Evolutionary conservation across 805 yeast genomes (phyloP).

Genomic region (Pichia gijzeniarum): DNA sequence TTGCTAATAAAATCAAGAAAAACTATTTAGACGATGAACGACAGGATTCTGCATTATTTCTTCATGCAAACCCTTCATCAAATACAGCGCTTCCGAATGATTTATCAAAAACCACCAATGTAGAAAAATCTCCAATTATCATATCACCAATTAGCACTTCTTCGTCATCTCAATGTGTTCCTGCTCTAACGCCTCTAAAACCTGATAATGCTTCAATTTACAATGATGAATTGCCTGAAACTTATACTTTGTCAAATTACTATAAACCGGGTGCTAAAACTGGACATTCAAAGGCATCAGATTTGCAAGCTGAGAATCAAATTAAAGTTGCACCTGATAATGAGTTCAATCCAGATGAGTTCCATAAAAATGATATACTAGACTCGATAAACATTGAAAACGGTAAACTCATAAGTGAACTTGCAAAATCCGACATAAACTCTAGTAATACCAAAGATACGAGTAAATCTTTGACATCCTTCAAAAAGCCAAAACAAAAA

Average conservation of each 20-base stretch:
- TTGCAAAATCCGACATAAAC: neutral
- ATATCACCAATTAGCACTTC: neutral
- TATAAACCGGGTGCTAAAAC: neutral
- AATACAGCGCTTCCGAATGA: neutral
- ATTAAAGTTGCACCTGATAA: no score
- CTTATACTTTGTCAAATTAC: slow-evolving; percentile 7
- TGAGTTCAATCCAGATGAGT: neutral
- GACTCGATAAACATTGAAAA: neutral
- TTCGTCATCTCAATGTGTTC: slow-evolving; percentile 2
- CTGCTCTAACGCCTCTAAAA: neutral
- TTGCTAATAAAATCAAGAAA: no score
- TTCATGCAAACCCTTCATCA: no score
- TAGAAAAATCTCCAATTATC: neutral
- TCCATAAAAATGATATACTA: neutral
- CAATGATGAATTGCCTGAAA: neutral
- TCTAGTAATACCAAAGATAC: neutral
- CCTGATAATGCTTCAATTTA: neutral
- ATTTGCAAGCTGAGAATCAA: neutral
- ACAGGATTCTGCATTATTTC: no score
- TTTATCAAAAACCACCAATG: neutral
- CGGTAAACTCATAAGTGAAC: neutral
- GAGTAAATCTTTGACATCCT: neutral
- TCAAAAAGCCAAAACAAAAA: slow-evolving; percentile 25
- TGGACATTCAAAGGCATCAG: neutral
- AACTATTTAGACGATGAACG: no score